phyloP scores from a whole-genome alignment of 176 grass and related monocot genomes.

The Oryza longistaminata region DNA sequence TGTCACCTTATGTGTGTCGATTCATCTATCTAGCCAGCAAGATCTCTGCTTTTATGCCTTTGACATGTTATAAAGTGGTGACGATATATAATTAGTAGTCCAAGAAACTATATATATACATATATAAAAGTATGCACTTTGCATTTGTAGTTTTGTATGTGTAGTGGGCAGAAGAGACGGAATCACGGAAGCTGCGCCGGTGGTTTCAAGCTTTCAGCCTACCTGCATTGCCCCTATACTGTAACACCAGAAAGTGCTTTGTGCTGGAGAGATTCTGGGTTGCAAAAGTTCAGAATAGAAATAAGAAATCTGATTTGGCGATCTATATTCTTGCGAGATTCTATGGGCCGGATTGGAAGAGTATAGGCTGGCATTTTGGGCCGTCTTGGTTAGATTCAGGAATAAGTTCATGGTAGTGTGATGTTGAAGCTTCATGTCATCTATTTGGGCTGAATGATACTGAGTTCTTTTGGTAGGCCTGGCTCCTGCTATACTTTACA shows the following conservation, averaged over 20 bases:
- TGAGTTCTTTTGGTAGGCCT: too few relatives aligned
- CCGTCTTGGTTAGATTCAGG: too few relatives aligned
- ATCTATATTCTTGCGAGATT: background rate
- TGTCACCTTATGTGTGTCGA: background rate
- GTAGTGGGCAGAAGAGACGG: slow-evolving; percentile 2
- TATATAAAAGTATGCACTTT: background rate
- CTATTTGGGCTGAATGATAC: too few relatives aligned
- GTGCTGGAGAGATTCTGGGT: background rate
- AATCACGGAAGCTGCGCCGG: slow-evolving; percentile 30
- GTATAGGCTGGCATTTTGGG: background rate
- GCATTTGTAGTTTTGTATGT: background rate
- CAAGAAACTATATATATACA: background rate
- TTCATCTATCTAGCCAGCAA: background rate
- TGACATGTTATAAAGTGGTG: slow-evolving; percentile 21
- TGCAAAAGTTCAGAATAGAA: background rate
- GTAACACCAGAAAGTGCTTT: background rate
- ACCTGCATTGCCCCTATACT: background rate
- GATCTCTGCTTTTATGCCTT: background rate
- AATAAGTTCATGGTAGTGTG: background rate
- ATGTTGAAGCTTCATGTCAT: background rate
- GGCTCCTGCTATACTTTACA: too few relatives aligned
- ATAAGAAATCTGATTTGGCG: background rate
- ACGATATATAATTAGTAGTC: background rate
- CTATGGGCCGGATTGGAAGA: background rate
- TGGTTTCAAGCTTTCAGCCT: slow-evolving; percentile 30